Conservation (phyloP, 2,329 filamentous ascomycete genomes). For the Aspergillus sp. region DNA sequence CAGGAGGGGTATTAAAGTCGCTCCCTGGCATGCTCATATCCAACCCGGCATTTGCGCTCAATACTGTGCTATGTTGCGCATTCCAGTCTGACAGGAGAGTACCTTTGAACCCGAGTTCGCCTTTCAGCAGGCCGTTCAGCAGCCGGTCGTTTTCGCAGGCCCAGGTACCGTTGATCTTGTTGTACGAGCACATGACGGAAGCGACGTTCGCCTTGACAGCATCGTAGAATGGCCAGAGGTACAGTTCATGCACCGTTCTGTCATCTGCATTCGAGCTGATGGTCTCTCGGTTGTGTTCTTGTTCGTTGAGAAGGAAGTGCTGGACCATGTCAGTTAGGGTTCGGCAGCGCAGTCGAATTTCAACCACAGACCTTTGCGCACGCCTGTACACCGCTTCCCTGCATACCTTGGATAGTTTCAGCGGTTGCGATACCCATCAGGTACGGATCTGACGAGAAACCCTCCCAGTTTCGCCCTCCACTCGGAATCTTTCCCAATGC, state of each 20-base stretch:
- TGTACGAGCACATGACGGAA: conserved; percentile 55
- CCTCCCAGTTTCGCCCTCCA: conserved; percentile 43
- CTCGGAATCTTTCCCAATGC: conserved; percentile 42
- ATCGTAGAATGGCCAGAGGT: conserved; percentile 77
- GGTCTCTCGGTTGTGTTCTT: conserved; percentile 56
- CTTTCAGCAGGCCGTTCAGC: conserved; percentile 76
- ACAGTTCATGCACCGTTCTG: conserved; percentile 74
- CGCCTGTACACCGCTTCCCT: conserved; percentile 53
- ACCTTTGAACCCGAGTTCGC: conserved; percentile 79
- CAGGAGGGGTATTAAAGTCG: conserved; percentile 30
- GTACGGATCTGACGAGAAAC: conserved; percentile 49
- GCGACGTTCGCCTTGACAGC: conserved; percentile 68
- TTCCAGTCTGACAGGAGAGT: conserved; percentile 53
- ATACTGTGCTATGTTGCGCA: conserved; percentile 51
- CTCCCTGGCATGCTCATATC: conserved; percentile 72
- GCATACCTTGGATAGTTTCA: conserved; percentile 56
- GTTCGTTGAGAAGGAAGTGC: conserved; percentile 66
- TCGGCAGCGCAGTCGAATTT: neutral
- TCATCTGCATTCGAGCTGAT: conserved; percentile 64
- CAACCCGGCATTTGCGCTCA: conserved; percentile 52
- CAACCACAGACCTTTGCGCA: conserved; percentile 40
- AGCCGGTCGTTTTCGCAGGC: conserved; percentile 78
- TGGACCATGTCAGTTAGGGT: conserved; percentile 27
- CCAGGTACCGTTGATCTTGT: conserved; percentile 79
- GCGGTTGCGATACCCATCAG: conserved; percentile 47